Evolutionary conservation across 2,329 filamentous ascomycete species (phyloP).

Genomic region (Aquanectria penicillioides): DNA sequence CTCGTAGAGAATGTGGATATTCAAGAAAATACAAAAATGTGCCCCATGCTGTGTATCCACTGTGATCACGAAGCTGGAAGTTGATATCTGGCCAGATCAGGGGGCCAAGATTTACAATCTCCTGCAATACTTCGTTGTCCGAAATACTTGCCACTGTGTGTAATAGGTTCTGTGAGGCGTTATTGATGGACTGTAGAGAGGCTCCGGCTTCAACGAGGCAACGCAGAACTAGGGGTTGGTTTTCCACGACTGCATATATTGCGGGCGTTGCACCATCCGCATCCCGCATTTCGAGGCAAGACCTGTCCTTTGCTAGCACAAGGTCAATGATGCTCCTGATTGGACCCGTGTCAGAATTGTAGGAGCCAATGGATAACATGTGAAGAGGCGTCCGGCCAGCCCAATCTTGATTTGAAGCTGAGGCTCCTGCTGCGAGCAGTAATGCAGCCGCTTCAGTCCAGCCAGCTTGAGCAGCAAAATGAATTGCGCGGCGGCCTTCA

Average conservation of each 20-base stretch:
- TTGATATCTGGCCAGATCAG: neutral
- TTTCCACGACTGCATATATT: accelerated
- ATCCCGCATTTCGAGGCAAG: conserved; percentile 2
- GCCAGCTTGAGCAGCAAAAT: accelerated
- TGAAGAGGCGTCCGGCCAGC: neutral
- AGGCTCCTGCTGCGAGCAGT: neutral
- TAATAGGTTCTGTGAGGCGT: neutral
- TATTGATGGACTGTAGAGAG: neutral
- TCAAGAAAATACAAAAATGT: no score
- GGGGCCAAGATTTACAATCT: neutral
- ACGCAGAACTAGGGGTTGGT: neutral
- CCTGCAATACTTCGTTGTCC: neutral
- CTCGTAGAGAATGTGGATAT: no score
- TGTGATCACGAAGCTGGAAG: neutral
- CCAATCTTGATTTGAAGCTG: neutral
- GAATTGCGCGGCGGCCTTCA: accelerated
- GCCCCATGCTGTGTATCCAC: neutral
- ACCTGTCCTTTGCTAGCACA: neutral
- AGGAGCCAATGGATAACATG: accelerated
- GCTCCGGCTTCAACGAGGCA: conserved; percentile 1
- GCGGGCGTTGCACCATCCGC: neutral
- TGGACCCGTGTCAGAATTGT: neutral
- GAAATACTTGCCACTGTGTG: neutral
- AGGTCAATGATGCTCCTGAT: neutral
- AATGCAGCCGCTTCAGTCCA: neutral